Conservation (phyloP, 257 asterid genomes). For the Solanum paucissectum region DNA sequence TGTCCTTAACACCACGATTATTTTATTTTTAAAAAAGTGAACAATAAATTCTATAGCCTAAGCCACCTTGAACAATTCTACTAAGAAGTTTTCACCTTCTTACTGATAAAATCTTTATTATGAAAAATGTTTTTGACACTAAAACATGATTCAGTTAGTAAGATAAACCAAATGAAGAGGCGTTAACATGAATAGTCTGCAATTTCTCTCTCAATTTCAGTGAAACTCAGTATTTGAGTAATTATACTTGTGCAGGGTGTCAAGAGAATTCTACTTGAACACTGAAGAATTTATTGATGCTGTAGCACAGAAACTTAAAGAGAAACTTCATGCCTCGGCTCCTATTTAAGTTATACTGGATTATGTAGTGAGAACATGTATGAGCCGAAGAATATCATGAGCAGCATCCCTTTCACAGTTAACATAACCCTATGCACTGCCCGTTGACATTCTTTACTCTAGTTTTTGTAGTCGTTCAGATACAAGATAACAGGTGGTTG, state of each 20-base stretch:
- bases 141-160: background rate
- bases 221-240: constrained; percentile 3
- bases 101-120: background rate
- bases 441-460: background rate
- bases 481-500: background rate
- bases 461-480: background rate
- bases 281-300: constrained; percentile 76
- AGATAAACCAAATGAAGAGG: background rate
- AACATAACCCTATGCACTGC: background rate
- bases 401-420: background rate
- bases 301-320: constrained; percentile 52
- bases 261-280: constrained; percentile 66
- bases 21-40: background rate
- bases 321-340: constrained; percentile 29
- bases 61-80: background rate
- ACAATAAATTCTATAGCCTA: background rate
- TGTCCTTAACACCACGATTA: background rate
- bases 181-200: background rate
- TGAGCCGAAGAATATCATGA: background rate
- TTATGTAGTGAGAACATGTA: background rate
- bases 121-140: background rate
- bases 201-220: background rate
- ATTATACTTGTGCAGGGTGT: constrained; percentile 40
- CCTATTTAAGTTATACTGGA: constrained; percentile 9
- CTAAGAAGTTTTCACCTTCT: background rate